Base-by-base conservation (phyloP, 2,329 filamentous ascomycete genomes). In the Alternaria infectoria region DNA sequence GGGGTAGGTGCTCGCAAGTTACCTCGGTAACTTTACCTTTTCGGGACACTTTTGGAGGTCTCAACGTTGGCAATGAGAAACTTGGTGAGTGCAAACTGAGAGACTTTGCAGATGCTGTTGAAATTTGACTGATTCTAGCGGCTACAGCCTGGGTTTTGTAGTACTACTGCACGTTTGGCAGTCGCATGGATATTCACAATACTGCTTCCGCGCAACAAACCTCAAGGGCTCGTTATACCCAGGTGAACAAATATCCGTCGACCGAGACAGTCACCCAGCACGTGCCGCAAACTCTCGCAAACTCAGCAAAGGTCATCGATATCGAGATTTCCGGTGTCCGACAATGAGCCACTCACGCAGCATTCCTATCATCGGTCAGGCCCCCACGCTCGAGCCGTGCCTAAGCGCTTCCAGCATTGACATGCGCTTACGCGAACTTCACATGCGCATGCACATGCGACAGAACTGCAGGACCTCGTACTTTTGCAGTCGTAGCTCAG, bases 11-110 rank as follows among this genome's bases (percentile, higher is more conserved):
- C 28, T 19, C 30, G 21, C 40, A 32, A 43, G 28, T 21, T 56
- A 59, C 68, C 68, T 69, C 66, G 68, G 68, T 46, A 65, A 64
- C 21, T 62, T 56, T 57, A 45, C 51, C 52, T 45, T 60, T 57
- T 61, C 23, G 30, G 25, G 50, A 46, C 23, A 21, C 47, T 30
- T 32, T 44, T 19, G 17, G 26, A 32, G 17, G 3, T 28, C 25
- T 51, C 47, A 30, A 21, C 26, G 12, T 15, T 30, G 26, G 17
- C 21, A 7, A 30, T n/a, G 3, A 21, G 36, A 30, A 54, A 54
- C 32, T 51, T 15, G 50, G 19, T 25, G n/a, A 51, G 17, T 51
- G 17, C 17, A 19, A 51, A 13, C 10, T 7, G 12, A 17, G 17
- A 32, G n/a, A 8, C 13, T 51, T 21, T 13, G 3, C 19, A 17